These are phyloP conservation scores for Aurantiochytrium sp. DNA, from an alignment of 108 stramenopile species.

Conservation along the genomic window DNA sequence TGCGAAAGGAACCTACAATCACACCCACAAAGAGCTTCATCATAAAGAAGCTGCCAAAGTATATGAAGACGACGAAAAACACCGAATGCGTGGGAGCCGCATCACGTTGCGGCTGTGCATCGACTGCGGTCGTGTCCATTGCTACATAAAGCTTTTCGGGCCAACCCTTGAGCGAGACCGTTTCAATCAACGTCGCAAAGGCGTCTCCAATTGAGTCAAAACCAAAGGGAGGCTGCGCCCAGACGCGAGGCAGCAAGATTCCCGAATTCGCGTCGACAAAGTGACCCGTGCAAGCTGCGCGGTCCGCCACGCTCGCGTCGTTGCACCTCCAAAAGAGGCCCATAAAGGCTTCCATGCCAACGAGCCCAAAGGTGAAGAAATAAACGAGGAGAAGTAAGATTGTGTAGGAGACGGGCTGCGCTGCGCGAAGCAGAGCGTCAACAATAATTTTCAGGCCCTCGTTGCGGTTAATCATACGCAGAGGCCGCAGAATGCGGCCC, in stretches of 20 bases:
- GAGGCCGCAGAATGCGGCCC: background rate
- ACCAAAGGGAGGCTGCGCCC: background rate
- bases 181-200: background rate
- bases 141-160: background rate
- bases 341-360: slow-evolving; percentile 24
- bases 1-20: slow-evolving; percentile 58
- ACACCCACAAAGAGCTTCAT: slow-evolving; percentile 67
- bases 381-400: background rate
- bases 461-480: slow-evolving; percentile 18
- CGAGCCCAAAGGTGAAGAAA: slow-evolving; percentile 13
- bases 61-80: slow-evolving; percentile 56
- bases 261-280: background rate
- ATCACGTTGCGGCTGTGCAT: background rate
- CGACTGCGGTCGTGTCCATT: background rate
- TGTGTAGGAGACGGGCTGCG: background rate
- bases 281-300: background rate
- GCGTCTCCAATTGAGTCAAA: background rate
- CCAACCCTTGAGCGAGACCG: slow-evolving; percentile 14
- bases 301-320: background rate
- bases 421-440: background rate
- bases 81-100: background rate
- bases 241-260: background rate
- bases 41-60: slow-evolving; percentile 61
- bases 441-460: slow-evolving; percentile 17
- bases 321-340: background rate